Conservation (phyloP, 139 green algal genomes). For the Picochlorum sp. region DNA sequence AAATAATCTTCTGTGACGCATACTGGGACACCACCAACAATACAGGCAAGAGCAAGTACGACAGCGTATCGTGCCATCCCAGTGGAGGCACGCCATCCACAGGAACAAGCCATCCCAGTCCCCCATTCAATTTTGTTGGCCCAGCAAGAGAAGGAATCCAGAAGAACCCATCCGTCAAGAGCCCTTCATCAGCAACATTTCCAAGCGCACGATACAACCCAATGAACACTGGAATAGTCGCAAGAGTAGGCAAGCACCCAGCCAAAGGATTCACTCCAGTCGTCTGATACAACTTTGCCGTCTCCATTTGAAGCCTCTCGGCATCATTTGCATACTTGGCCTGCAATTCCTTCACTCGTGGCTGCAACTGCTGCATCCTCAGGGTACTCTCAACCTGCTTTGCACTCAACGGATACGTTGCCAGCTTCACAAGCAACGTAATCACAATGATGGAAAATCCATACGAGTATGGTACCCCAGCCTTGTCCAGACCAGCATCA, state of each 20-base stretch:
- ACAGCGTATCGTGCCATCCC: slow-evolving; percentile 51
- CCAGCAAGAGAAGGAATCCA: slow-evolving; percentile 87
- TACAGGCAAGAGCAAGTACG: slow-evolving; percentile 64
- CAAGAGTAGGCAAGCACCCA: slow-evolving; percentile 86
- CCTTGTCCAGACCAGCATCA: slow-evolving; percentile 55
- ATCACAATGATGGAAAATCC: slow-evolving; percentile 93
- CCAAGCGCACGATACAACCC: slow-evolving; percentile 88
- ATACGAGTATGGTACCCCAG: slow-evolving; percentile 88
- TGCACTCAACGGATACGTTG: slow-evolving; percentile 87
- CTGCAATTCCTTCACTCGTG: slow-evolving; percentile 92
- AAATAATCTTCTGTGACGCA: slow-evolving; percentile 68
- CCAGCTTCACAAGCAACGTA: slow-evolving; percentile 83
- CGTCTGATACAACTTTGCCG: slow-evolving; percentile 85
- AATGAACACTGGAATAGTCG: slow-evolving; percentile 90
- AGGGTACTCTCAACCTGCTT: slow-evolving; percentile 95
- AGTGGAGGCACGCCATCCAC: slow-evolving; percentile 52
- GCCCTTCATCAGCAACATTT: slow-evolving; percentile 79
- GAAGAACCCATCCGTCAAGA: slow-evolving; percentile 86
- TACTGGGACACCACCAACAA: slow-evolving; percentile 67
- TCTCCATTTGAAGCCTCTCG: slow-evolving; percentile 82
- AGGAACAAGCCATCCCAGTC: slow-evolving; percentile 66
- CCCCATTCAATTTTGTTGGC: slow-evolving; percentile 51
- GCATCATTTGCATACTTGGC: slow-evolving; percentile 75
- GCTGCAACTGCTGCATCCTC: slow-evolving; percentile 82
- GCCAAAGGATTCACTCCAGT: slow-evolving; percentile 87